These are phyloP conservation scores for Phytophthora nicotianae DNA, from an alignment of 352 stramenopile genomes.

Conservation along the genomic window DNA sequence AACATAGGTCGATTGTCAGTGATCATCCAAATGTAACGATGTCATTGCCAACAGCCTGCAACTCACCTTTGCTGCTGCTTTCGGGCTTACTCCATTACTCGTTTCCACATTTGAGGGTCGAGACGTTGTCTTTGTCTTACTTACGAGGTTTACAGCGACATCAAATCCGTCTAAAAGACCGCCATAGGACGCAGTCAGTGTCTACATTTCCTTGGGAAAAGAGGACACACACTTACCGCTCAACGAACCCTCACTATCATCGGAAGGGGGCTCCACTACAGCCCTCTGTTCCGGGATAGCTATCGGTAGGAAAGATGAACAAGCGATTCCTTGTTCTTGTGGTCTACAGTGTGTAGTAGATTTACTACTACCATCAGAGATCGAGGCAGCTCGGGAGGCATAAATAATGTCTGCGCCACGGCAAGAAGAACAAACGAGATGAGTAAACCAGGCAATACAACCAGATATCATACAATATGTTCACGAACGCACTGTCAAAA, in stretches of 20 bases:
- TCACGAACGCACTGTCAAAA: slow-evolving; percentile 66
- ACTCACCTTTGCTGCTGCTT: slow-evolving; percentile 20
- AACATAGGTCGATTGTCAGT: neutral
- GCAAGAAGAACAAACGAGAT: slow-evolving; percentile 5
- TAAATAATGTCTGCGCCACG: slow-evolving; percentile 61
- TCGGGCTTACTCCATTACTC: slow-evolving; percentile 1
- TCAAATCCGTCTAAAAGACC: slow-evolving; percentile 40
- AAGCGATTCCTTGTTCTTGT: slow-evolving; percentile 10
- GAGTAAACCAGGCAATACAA: neutral
- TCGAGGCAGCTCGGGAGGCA: slow-evolving; percentile 27
- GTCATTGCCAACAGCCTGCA: neutral
- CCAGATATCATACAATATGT: slow-evolving; percentile 5
- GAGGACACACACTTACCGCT: slow-evolving; percentile 38
- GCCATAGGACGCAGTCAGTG: slow-evolving; percentile 6
- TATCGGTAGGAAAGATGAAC: slow-evolving; percentile 4
- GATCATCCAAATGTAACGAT: neutral
- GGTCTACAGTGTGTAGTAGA: slow-evolving; percentile 2
- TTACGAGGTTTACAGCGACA: slow-evolving; percentile 19
- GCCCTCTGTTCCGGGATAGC: slow-evolving; percentile 11
- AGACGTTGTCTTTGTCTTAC: slow-evolving; percentile 1
- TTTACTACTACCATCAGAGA: slow-evolving; percentile 9
- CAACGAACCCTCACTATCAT: slow-evolving; percentile 48
- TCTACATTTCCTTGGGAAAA: neutral
- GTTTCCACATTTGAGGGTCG: neutral
- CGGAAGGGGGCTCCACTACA: slow-evolving; percentile 9